Percentiles rank a stretch among this genome's conserved stretches.
These are phyloP conservation scores for Monilinia laxa DNA, from an alignment of 2,329 filamentous ascomycete genomes.

Conservation along the genomic window DNA sequence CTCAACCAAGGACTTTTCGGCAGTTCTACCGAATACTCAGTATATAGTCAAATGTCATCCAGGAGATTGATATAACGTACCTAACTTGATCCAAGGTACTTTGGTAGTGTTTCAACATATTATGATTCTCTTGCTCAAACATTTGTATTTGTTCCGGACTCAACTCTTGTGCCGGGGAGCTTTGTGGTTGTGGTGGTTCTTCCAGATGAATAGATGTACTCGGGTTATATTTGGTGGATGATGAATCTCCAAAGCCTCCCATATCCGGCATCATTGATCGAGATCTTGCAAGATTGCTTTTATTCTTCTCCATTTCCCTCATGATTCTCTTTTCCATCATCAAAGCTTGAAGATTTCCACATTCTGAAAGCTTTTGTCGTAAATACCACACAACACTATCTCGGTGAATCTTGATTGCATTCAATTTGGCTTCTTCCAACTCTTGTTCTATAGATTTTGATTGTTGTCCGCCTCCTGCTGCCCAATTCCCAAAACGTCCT, in stretches of 20 bases:
- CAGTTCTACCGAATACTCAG: constrained; percentile 57
- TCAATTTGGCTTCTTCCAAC: constrained; percentile 67
- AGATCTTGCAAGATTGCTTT: constrained; percentile 76
- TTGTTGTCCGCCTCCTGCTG: constrained; percentile 60
- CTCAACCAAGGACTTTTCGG: constrained; percentile 86
- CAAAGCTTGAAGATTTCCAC: constrained; percentile 73
- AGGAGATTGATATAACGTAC: constrained; percentile 51
- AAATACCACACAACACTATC: constrained; percentile 85
- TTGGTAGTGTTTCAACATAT: constrained; percentile 91
- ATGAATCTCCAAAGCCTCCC: constrained; percentile 33
- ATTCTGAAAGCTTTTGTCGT: constrained; percentile 71
- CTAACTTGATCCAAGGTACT: constrained; percentile 91
- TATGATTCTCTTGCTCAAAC: constrained; percentile 90
- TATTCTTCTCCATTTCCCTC: constrained; percentile 84
- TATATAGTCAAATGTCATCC: neutral
- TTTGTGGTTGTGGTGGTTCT: constrained; percentile 33
- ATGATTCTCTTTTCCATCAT: constrained; percentile 92
- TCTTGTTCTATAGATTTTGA: constrained; percentile 66
- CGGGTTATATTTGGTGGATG: constrained; percentile 27
- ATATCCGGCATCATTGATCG: constrained; percentile 41
- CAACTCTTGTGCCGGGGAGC: constrained; percentile 48
- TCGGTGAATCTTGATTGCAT: constrained; percentile 66
- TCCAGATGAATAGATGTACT: constrained; percentile 29
- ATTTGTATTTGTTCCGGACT: constrained; percentile 85
- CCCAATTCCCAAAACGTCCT: constrained; percentile 64